Conservation (phyloP, 2,329 filamentous ascomycete genomes). For the Setomelanomma holmii region DNA sequence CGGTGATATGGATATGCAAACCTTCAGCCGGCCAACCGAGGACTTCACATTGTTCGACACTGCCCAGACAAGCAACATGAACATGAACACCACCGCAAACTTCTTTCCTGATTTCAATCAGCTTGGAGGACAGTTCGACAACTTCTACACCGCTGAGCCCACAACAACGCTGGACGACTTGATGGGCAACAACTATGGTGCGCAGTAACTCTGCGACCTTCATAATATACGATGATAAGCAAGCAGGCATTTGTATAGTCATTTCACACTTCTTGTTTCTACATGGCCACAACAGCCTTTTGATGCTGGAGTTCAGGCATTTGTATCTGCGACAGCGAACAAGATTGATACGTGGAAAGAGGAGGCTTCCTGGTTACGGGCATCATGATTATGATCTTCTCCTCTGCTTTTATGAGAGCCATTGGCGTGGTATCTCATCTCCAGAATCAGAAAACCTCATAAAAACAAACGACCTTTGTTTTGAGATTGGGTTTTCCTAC, state of each 20-base stretch:
- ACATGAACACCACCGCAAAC: slow-evolving; percentile 33
- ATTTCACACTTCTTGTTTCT: slow-evolving; percentile 22
- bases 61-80: slow-evolving; percentile 29
- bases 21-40: slow-evolving; percentile 43
- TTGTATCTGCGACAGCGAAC: slow-evolving; percentile 22
- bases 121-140: slow-evolving; percentile 50
- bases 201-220: slow-evolving; percentile 24
- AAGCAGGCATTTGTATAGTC: slow-evolving; percentile 29
- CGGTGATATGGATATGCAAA: slow-evolving; percentile 53
- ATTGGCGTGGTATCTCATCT: slow-evolving; percentile 6
- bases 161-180: slow-evolving; percentile 43
- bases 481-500: slow-evolving; percentile 20
- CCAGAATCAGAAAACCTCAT: slow-evolving; percentile 39
- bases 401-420: slow-evolving; percentile 26
- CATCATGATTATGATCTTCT: slow-evolving; percentile 22
- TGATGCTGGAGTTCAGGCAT: slow-evolving; percentile 21
- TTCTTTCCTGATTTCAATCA: slow-evolving; percentile 50
- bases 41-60: slow-evolving; percentile 70
- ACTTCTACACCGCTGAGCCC: slow-evolving; percentile 33
- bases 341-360: slow-evolving; percentile 21
- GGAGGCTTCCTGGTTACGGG: slow-evolving; percentile 15
- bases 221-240: slow-evolving; percentile 25
- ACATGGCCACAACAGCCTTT: slow-evolving; percentile 8
- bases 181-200: slow-evolving; percentile 27
- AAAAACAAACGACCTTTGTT: slow-evolving; percentile 44